Percentiles rank a stretch among this genome's conserved stretches.
phyloP scores from a whole-genome alignment of 345 rosid species.

The Geranium rotundifolium region DNA sequence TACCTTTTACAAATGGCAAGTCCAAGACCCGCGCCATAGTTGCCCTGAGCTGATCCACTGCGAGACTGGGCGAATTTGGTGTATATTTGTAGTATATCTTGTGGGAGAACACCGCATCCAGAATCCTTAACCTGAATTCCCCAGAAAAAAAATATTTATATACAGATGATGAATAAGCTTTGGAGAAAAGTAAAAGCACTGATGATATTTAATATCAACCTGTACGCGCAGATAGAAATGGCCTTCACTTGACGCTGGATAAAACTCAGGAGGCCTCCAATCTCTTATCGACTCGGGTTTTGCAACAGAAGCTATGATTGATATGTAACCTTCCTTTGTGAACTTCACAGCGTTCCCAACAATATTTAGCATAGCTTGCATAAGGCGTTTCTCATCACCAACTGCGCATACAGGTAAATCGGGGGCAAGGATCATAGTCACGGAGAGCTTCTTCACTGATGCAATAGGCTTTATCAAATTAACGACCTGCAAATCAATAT shows the following conservation, averaged over 20 bases:
- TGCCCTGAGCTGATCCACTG: conserved; percentile 36
- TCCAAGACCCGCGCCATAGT: conserved; percentile 65
- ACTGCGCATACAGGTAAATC: conserved; percentile 64
- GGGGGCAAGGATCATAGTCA: conserved; percentile 49
- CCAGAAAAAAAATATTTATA: no score
- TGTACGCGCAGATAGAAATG: conserved; percentile 73
- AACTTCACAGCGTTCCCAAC: conserved; percentile 90
- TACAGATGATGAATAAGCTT: background rate
- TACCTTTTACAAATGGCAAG: conserved; percentile 91
- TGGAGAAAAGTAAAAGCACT: background rate
- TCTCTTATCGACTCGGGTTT: conserved; percentile 67
- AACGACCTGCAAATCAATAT: conserved; percentile 37
- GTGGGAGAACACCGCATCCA: conserved; percentile 72
- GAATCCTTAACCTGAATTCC: conserved; percentile 60
- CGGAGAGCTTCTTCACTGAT: conserved; percentile 57
- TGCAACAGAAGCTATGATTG: conserved; percentile 58
- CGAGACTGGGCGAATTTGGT: conserved; percentile 54
- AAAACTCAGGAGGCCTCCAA: conserved; percentile 54
- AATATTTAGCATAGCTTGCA: conserved; percentile 70
- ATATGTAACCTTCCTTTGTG: conserved; percentile 77
- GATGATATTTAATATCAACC: conserved; percentile 24
- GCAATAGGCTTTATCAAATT: conserved; percentile 73
- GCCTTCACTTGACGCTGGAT: conserved; percentile 43
- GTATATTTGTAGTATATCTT: conserved; percentile 57
- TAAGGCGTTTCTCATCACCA: conserved; percentile 84